Evolutionary conservation across 1,139 yeast genomes (phyloP).

Genomic region (Diutina scorzettiae): DNA sequence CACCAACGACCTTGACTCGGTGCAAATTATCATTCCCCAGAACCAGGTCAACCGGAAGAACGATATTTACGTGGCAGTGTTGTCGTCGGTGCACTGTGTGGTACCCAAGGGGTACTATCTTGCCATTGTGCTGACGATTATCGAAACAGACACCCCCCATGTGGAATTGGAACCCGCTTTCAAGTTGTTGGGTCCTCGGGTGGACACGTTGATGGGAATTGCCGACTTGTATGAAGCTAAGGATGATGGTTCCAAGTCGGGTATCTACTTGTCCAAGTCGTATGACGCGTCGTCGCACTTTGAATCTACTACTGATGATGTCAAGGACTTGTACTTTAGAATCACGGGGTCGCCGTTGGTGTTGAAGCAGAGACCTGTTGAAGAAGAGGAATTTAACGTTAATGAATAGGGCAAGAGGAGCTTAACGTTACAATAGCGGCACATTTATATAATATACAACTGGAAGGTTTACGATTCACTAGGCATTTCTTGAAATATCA

Average conservation of each 20-base stretch:
- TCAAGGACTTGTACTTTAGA: constrained; percentile 80
- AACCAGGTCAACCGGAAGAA: constrained; percentile 89
- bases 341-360: constrained; percentile 89
- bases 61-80: constrained; percentile 87
- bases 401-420: too few species aligned
- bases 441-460: too few species aligned
- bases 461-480: too few species aligned
- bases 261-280: constrained; percentile 73
- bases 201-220: constrained; percentile 92
- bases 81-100: constrained; percentile 85
- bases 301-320: constrained; percentile 93
- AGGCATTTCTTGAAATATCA: too few species aligned
- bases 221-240: constrained; percentile 85
- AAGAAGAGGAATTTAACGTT: constrained; percentile 5
- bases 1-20: constrained; percentile 75
- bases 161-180: constrained; percentile 90
- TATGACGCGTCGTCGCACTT: constrained; percentile 95
- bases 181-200: constrained; percentile 66
- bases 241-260: constrained; percentile 70
- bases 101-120: constrained; percentile 82
- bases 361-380: constrained; percentile 38
- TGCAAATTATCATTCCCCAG: constrained; percentile 92
- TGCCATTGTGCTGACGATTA: constrained; percentile 89
- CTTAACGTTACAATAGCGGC: too few species aligned
- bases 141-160: constrained; percentile 91